Evolutionary conservation across 441 rosid species (phyloP), one percentile per base, ranked within the genome.

Genomic region (Corymbia citriodora): DNA sequence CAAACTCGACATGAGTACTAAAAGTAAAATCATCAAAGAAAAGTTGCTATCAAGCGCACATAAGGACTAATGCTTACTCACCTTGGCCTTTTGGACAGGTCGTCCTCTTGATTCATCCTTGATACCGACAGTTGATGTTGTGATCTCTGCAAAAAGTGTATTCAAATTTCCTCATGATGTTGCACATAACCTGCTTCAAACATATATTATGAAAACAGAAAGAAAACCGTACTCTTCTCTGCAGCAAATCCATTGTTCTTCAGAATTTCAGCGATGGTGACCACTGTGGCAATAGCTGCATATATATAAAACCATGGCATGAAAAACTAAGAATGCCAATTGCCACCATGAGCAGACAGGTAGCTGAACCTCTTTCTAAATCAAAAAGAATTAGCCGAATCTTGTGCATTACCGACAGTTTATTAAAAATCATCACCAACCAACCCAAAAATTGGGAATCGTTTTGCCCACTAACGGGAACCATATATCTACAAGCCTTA

Each of bases 281-380:
- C 99, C 59, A 95, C 98, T 0, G 97, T 97, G 17, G 97, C 95
- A 91, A 96, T 96, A 89, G 99, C 99, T 96, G 95, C 94, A 93
- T 49, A 92, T 9, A 81, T 40, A 6, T 29, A 86, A 53, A 72
- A 45, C 70, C 12, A 52, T 3, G 88, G 88, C 59, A 87, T 55
- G 65, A 33, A 87, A 54, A 52, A 55, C 40, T 13, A 57, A 55
- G 40, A 55, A 87, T 1, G 65, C 61, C 49, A 55, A 36, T 23
- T 55, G 23, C 61, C 85, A 55, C 15, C 0, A 54, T 87, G 68
- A 54, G 63, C 68, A 55, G 25, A 87, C 45, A 31, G 50, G 17
- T 3, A 52, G 63, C 68, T 23, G 31, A 36, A n/a, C 29, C 63
- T 55, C 85, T 23, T 27, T n/a, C 40, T 36, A 10, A 59, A 87